These are phyloP conservation scores for Talaromyces rugulosus DNA, from an alignment of 2,329 filamentous ascomycete species.

Conservation along the genomic window DNA sequence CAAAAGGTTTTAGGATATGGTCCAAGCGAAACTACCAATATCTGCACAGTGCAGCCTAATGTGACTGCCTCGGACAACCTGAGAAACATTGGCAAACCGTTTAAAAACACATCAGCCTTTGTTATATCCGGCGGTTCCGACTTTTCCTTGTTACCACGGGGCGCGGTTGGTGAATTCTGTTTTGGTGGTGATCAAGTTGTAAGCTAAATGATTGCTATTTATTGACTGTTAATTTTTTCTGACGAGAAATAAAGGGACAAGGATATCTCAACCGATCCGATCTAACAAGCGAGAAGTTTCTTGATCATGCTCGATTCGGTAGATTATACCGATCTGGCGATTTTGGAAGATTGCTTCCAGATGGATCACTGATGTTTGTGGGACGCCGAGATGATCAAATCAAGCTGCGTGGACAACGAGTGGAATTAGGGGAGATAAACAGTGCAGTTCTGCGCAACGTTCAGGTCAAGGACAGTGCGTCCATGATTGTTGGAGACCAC, in stretches of 20 bases:
- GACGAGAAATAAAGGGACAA: conserved; percentile 36
- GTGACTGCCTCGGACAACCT: conserved; percentile 57
- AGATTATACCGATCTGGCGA: conserved; percentile 80
- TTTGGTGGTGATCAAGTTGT: conserved; percentile 82
- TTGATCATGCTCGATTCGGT: conserved; percentile 64
- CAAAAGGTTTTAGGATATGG: conserved; percentile 57
- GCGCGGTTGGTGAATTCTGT: conserved; percentile 76
- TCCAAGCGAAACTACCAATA: conserved; percentile 82
- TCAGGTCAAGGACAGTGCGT: conserved; percentile 59
- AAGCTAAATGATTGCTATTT: conserved; percentile 11
- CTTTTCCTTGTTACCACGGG: conserved; percentile 59
- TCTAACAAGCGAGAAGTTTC: conserved; percentile 62
- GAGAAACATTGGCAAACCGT: conserved; percentile 70
- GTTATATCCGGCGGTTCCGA: conserved; percentile 48
- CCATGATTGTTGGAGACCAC: conserved; percentile 51
- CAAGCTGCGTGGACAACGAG: conserved; percentile 74
- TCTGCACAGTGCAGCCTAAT: conserved; percentile 67
- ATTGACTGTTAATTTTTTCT: not conserved
- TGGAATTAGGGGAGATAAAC: conserved; percentile 75
- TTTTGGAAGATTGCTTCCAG: conserved; percentile 70
- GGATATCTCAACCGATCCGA: conserved; percentile 67
- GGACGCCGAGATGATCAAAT: conserved; percentile 75
- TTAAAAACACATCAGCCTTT: conserved; percentile 72
- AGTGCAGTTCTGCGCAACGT: conserved; percentile 52
- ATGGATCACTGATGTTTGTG: conserved; percentile 69